Evolutionary conservation across 345 rosid species (phyloP), one percentile per base, ranked within the genome.

Genomic region (Arabidopsis arenosa): DNA sequence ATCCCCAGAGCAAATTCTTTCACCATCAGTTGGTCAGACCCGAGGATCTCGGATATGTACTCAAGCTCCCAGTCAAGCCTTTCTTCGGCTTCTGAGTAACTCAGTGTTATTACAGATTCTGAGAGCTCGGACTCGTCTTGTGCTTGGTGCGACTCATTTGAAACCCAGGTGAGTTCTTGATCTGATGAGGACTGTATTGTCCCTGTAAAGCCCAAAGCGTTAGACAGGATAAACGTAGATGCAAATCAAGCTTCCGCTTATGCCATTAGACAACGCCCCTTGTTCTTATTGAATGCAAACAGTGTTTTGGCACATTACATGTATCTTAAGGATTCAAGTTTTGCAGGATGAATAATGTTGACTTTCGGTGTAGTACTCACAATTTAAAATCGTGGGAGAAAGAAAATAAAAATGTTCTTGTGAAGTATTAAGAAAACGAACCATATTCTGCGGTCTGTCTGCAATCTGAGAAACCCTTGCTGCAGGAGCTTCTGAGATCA

Each of bases 31-130:
- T 83, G 87, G 23, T 84, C 84, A 62, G 78, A 70, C 41, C 75
- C 43, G 9, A 94, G 77, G 68, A 89, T 69, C 52, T 76, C 80
- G 40, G 78, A 84, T 75, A 89, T 70, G 66, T 89, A 92, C 44
- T 80, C 84, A 3, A 82, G 51, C 80, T 89, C 97, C 95, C 92
- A 85, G 70, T 80, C 75, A 26, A 57, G 62, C 13, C 80, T 69
- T 55, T 80, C 76, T 23, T 72, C 77, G 0, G 53, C 44, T 54
- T 80, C 82, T 33, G 71, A 4, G 7, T 52, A 73, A 73, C 57
- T 56, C 68, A 75, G 78, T 49, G 84, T 64, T 52, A 72, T 78
- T 8, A 72, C 52, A 17, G 78, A 82, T 80, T 66, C 86, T 3
- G 69, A 79, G 62, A 78, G 59, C 6, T 36, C 73, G 40, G 72